A percentile compares a stretch with the other conserved stretches of the same genome.
Evolutionary conservation across 768 basidiomycete species (phyloP).

Genomic region (Russula abietina): DNA sequence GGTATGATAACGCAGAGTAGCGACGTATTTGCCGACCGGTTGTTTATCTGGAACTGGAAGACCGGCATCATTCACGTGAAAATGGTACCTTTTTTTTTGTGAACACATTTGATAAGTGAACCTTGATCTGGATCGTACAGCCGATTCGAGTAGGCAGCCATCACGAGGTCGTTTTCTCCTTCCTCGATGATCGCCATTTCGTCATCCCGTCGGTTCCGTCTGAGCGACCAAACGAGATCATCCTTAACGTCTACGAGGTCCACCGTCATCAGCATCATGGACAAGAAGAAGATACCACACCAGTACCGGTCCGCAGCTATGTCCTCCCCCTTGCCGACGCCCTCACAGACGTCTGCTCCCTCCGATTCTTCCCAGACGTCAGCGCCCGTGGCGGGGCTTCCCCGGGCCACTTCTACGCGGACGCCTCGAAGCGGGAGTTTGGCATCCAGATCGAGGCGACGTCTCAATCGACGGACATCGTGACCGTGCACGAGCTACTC

Average conservation of each 20-base stretch:
- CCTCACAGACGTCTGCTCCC: neutral
- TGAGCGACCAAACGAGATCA: neutral
- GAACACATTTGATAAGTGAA: neutral
- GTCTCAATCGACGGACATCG: neutral
- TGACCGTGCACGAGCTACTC: conserved; percentile 1
- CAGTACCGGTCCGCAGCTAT: neutral
- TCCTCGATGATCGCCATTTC: conserved; percentile 5
- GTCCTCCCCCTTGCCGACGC: conserved; percentile 1
- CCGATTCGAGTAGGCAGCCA: neutral
- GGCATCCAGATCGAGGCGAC: conserved; percentile 10
- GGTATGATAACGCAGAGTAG: neutral
- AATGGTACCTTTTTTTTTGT: neutral
- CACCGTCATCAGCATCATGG: neutral
- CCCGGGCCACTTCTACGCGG: conserved; percentile 7
- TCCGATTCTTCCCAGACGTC: conserved; percentile 11
- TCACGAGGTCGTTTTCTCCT: neutral
- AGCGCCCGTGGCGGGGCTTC: neutral
- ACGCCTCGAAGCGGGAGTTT: neutral
- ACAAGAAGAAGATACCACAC: neutral
- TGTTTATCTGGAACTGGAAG: conserved; percentile 17
- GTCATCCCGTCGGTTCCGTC: neutral
- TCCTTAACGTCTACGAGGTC: neutral
- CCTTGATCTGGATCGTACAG: neutral
- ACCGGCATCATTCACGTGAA: neutral
- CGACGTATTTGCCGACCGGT: neutral